phyloP scores from a whole-genome alignment of 345 rosid species.

The Citrus sp. region DNA sequence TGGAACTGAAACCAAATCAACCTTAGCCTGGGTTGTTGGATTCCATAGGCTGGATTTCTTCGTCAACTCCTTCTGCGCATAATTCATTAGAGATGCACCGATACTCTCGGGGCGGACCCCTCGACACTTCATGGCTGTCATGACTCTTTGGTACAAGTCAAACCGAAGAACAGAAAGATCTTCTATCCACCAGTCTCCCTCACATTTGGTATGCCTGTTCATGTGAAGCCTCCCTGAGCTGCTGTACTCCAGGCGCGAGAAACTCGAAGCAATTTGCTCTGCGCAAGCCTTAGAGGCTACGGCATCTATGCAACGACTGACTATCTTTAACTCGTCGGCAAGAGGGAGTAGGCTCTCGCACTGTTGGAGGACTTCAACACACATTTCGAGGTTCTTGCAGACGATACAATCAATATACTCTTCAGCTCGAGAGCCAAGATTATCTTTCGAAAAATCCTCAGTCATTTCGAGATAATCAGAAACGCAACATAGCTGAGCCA shows the following conservation, averaged over 20 bases:
- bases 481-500: conserved; percentile 75
- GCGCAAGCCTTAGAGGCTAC: conserved; percentile 90
- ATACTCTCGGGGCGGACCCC: conserved; percentile 97
- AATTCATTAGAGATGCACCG: conserved; percentile 77
- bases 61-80: conserved; percentile 87
- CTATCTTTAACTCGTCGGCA: conserved; percentile 81
- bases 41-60: conserved; percentile 70
- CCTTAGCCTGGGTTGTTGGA: conserved; percentile 45
- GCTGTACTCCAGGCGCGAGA: conserved; percentile 91
- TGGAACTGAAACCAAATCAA: conserved; percentile 39
- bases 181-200: conserved; percentile 95
- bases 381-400: conserved; percentile 84
- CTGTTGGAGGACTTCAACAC: conserved; percentile 83
- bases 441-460: conserved; percentile 83
- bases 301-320: conserved; percentile 80
- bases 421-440: conserved; percentile 80
- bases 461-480: conserved; percentile 97
- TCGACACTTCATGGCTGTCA: conserved; percentile 90
- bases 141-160: conserved; percentile 75
- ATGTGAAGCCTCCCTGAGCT: conserved; percentile 98
- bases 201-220: conserved; percentile 77
- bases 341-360: conserved; percentile 88
- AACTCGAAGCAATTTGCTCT: conserved; percentile 94
- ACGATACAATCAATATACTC: conserved; percentile 84
- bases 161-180: conserved; percentile 83